Evolutionary conservation across 805 yeast genomes (phyloP).

Genomic region (Saccharomycopsis guyanensis): DNA sequence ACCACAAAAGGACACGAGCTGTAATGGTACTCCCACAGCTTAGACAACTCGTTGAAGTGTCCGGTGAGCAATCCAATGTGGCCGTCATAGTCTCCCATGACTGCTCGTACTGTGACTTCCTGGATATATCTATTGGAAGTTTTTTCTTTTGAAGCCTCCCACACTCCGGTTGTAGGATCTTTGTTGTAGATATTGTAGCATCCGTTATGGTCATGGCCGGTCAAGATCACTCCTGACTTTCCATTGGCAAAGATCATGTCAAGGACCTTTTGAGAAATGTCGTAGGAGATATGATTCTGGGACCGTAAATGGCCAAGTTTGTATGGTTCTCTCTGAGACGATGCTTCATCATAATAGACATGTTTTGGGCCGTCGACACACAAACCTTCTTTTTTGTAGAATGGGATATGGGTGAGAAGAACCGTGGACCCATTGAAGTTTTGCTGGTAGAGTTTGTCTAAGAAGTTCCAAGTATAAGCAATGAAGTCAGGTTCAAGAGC

Average conservation of each 20-base stretch:
- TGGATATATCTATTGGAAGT: slow-evolving; percentile 51
- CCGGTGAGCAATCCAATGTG: slow-evolving; percentile 83
- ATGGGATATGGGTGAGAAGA: slow-evolving; percentile 82
- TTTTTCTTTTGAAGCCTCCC: slow-evolving; percentile 50
- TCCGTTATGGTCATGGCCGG: slow-evolving; percentile 97
- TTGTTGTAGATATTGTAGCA: slow-evolving; percentile 65
- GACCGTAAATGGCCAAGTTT: slow-evolving; percentile 66
- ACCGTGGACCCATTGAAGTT: slow-evolving; percentile 73
- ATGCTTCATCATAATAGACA: slow-evolving; percentile 46
- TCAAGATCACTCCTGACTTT: slow-evolving; percentile 70
- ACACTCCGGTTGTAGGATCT: slow-evolving; percentile 33
- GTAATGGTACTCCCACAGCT: slow-evolving; percentile 61
- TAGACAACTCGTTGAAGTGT: slow-evolving; percentile 36
- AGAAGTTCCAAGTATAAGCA: slow-evolving; percentile 63
- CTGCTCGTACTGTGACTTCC: slow-evolving; percentile 81
- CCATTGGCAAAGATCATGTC: slow-evolving; percentile 60
- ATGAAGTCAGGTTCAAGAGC: slow-evolving; percentile 67
- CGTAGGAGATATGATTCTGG: slow-evolving; percentile 75
- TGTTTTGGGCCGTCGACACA: slow-evolving; percentile 84
- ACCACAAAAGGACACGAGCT: slow-evolving; percentile 72
- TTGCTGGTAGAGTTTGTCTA: slow-evolving; percentile 47
- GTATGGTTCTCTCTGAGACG: slow-evolving; percentile 50
- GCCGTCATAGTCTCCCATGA: slow-evolving; percentile 96
- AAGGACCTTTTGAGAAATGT: slow-evolving; percentile 59
- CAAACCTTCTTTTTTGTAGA: slow-evolving; percentile 71